Base-by-base conservation (phyloP, 2,329 filamentous ascomycete genomes). In the Lecanicillium sp. region DNA sequence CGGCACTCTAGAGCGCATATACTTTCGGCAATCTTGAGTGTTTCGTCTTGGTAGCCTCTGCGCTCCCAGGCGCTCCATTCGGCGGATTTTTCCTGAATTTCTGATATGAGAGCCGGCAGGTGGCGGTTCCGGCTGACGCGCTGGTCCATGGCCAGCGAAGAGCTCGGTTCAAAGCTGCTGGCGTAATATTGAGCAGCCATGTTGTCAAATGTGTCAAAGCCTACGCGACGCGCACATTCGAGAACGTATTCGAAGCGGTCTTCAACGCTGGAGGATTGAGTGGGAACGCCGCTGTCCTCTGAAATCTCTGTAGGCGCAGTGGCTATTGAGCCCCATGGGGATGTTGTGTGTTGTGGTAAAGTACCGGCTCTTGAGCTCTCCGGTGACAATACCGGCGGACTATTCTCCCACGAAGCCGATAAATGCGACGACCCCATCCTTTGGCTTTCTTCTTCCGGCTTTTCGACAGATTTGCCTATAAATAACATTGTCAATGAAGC, bases 61-160 rank as follows among this genome's bases (percentile, higher is more conserved):
- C 52, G 45, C 40, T 51, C 49, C 55, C 47, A 53, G 3, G 37
- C 34, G n/a, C 46, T 51, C 52, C 47, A 54, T 22, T 41, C 39
- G 13, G 22, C 12, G 10, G 44, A 39, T 14, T 39, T 34, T 18
- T 41, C 38, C 5, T 37, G 39, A 15, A 44, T 33, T 12, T 46
- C 42, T 9, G 41, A 33, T 5, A 46, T 15, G 2, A 46, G 30
- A 17, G 42, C 37, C 7, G 44, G 44, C 4, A 46, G 36, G 13
- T 44, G 37, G 11, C 44, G 44, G 36, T 46, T 46, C 17, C 44
- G 44, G 31, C 44, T 46, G 3, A 46, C 33, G 4, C 44, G 40
- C 29, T 45, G 44, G 22, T 45, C 40, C 37, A 45, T 44, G 25
- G 40, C 40, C 3, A 46, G 33, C 13, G 44, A 38, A 13, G 44